Base-by-base conservation (phyloP, 202 grass and related monocot species). In the Alloteropsis angusta region DNA sequence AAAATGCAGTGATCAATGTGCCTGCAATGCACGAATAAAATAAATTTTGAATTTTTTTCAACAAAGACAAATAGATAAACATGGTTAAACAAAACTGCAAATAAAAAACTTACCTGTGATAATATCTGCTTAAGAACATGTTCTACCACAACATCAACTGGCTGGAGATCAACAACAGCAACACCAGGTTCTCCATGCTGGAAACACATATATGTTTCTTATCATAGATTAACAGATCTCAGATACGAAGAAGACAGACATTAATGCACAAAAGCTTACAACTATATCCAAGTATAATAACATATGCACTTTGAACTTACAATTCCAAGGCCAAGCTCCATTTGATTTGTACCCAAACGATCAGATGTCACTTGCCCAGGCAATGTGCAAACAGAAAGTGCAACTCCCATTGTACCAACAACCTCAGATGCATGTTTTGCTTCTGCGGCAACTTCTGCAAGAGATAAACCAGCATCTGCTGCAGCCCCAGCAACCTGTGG, bases 311-410 rank as follows among this genome's bases (percentile, higher is more conserved):
- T 77, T 75, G 26, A 76, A 86, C 96, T 88, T 93, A 99, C 96
- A 71, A 99, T 96, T 91, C 96, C 96, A 86, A 99, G 96, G 65
- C 96, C 96, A 84, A 99, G 90, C 89, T 99, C 96, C 87, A 99
- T 96, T 83, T 91, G 68, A 32, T 80, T 86, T 79, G 92, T 85
- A 80, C 92, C 96, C 83, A 99, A 83, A 79, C 96, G 90, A 65
- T 99, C 96, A 71, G 96, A 99, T 58, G 96, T 84, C 70, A 93
- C 90, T 76, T 93, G 92, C 47, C 96, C 96, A 93, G 96, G 96
- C 62, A 99, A 86, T 61, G 96, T 96, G 84, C 96, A 99, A 66
- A 99, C 90, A 83, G 96, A 99, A 57, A 99, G 84, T 70, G 96
- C 96, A 88, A 99, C 80, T 87, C 96, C 96, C 92, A 99, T 91